Percentiles rank a stretch among this genome's conserved stretches.
phyloP scores from a whole-genome alignment of 345 rosid species.

The Laguncularia racemosa region DNA sequence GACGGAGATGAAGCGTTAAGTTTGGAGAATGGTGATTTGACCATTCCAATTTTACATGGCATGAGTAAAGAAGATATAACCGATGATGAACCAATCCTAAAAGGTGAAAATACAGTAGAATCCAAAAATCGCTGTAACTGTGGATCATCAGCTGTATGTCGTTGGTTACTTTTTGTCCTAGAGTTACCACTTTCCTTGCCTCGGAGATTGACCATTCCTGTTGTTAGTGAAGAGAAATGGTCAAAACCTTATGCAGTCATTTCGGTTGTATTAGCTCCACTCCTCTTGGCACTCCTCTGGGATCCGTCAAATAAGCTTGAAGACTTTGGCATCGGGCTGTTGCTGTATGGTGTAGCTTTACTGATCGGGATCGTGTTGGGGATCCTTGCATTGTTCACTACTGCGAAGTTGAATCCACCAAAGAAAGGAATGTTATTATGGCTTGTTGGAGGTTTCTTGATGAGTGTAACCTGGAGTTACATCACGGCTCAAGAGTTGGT shows the following conservation, averaged over 20 bases:
- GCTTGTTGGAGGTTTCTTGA: conserved; percentile 77
- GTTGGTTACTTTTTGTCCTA: conserved; percentile 23
- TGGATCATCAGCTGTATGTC: conserved; percentile 21
- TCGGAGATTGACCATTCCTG: conserved; percentile 80
- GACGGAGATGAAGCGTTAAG: conserved; percentile 14
- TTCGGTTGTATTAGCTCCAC: conserved; percentile 63
- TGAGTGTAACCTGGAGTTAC: conserved; percentile 90
- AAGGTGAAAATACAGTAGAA: conserved; percentile 14
- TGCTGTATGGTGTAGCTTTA: conserved; percentile 39
- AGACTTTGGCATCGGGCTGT: conserved; percentile 13
- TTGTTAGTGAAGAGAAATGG: conserved; percentile 59
- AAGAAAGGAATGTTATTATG: conserved; percentile 49
- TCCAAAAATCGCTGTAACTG: conserved; percentile 17
- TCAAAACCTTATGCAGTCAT: conserved; percentile 57
- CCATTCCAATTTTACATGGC: conserved; percentile 28
- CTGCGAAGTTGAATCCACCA: conserved; percentile 58
- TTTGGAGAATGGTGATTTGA: conserved; percentile 16
- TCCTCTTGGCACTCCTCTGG: conserved; percentile 50
- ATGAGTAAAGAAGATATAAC: conserved; percentile 24
- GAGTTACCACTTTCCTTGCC: conserved; percentile 70
- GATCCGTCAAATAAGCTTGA: conserved; percentile 22
- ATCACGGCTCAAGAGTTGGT: conserved; percentile 82
- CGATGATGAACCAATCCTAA: conserved; percentile 19
- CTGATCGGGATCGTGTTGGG: conserved; percentile 42
- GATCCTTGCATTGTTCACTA: conserved; percentile 34